A percentile compares a stretch with the other conserved stretches of the same genome.
These are phyloP conservation scores for Fereydounia khargensis DNA, from an alignment of 1,284 basidiomycete species.

Conservation along the genomic window DNA sequence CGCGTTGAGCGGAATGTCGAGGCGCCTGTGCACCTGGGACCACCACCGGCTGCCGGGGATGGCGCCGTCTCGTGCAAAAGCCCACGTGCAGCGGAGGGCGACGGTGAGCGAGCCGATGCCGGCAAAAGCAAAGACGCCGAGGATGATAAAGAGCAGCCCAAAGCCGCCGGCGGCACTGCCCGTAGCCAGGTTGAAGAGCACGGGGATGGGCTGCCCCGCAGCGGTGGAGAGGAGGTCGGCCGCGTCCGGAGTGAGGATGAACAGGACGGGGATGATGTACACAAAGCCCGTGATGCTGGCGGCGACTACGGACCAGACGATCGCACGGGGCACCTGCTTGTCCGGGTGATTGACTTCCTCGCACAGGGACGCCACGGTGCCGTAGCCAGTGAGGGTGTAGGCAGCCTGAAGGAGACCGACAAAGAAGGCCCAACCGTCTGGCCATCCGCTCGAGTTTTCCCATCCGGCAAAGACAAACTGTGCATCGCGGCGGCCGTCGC, in stretches of 20 bases:
- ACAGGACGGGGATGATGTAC: constrained; percentile 61
- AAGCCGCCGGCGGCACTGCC: constrained; percentile 59
- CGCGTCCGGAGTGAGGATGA: constrained; percentile 59
- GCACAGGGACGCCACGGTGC: constrained; percentile 57
- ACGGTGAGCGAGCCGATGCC: constrained; percentile 61
- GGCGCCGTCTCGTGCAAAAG: constrained; percentile 60
- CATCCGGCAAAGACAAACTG: constrained; percentile 58
- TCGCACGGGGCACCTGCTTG: constrained; percentile 41
- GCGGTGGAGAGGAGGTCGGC: constrained; percentile 58
- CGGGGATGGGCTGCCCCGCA: constrained; percentile 60
- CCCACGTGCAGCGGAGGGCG: constrained; percentile 60
- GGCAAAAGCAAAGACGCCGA: constrained; percentile 61
- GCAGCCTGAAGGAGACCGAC: constrained; percentile 58
- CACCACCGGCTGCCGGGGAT: constrained; percentile 59
- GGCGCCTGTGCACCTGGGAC: constrained; percentile 57
- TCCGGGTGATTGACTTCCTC: constrained; percentile 58
- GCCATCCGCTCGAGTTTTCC: constrained; percentile 56
- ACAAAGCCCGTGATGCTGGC: constrained; percentile 60
- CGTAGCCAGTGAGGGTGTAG: constrained; percentile 57
- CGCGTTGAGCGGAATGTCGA: constrained; percentile 59
- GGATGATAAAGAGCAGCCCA: constrained; percentile 60
- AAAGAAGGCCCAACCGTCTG: constrained; percentile 57
- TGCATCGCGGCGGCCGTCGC: constrained; percentile 56
- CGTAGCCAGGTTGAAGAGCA: constrained; percentile 60
- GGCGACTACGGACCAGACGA: constrained; percentile 58